These are phyloP conservation scores for Fusarium chaquense DNA, from an alignment of 2,329 filamentous ascomycete genomes.

Conservation along the genomic window DNA sequence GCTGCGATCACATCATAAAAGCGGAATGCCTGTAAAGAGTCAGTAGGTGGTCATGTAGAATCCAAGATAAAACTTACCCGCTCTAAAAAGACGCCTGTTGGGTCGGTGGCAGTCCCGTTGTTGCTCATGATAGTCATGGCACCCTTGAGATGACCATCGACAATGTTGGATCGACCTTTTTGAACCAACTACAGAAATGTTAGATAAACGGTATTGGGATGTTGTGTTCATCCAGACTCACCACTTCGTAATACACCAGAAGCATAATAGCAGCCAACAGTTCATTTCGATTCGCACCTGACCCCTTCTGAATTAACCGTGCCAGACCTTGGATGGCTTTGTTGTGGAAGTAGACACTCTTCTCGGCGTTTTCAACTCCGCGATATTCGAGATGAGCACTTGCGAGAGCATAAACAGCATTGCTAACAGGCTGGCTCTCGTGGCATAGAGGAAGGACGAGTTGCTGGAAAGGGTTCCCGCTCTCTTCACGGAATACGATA, in stretches of 20 bases:
- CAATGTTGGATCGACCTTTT: conserved; percentile 68
- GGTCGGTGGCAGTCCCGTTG: conserved; percentile 58
- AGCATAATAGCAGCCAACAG: conserved; percentile 71
- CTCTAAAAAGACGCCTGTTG: conserved; percentile 69
- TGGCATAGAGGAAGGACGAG: conserved; percentile 71
- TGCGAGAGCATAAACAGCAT: conserved; percentile 85
- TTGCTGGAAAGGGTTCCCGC: conserved; percentile 72
- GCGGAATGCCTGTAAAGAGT: conserved; percentile 65
- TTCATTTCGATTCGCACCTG: conserved; percentile 65
- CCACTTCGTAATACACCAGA: conserved; percentile 73
- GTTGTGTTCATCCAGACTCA: conserved; percentile 52
- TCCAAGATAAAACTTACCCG: conserved; percentile 56
- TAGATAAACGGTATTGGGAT: conserved; percentile 1
- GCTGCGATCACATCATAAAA: conserved; percentile 76
- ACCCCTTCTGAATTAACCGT: conserved; percentile 66
- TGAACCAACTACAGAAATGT: conserved; percentile 65
- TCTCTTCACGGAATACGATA: conserved; percentile 73
- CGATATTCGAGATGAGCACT: conserved; percentile 84
- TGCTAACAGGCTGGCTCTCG: conserved; percentile 72
- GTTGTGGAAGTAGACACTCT: conserved; percentile 70
- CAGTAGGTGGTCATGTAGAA: neutral
- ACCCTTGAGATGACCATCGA: conserved; percentile 71
- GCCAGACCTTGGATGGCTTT: conserved; percentile 69
- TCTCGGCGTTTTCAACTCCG: conserved; percentile 64
- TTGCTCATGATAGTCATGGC: conserved; percentile 71